Evolutionary conservation across 331 rosid species (phyloP).

Genomic region (Dryas integrifolia): DNA sequence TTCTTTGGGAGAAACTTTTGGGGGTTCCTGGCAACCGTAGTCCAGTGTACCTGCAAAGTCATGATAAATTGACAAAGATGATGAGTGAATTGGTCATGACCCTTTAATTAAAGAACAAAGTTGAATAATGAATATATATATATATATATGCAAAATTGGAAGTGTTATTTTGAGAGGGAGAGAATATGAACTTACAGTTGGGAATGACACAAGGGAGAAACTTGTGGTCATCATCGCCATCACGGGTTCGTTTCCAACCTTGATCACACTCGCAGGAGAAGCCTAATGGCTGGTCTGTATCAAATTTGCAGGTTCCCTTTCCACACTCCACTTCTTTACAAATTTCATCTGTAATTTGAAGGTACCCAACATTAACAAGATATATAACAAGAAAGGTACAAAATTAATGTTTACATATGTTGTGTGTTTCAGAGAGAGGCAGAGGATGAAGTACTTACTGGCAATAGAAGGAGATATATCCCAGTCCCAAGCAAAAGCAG

Average conservation of each 20-base stretch:
- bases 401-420: too few relatives aligned
- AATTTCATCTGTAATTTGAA: conserved; percentile 37
- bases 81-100: too few relatives aligned
- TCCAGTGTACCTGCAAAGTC: conserved; percentile 53
- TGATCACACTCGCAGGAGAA: conserved; percentile 56
- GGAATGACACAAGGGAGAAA: conserved; percentile 95
- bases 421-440: background rate
- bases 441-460: conserved; percentile 27
- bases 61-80: background rate
- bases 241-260: conserved; percentile 63
- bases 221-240: conserved; percentile 29
- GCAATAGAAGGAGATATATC: conserved; percentile 11
- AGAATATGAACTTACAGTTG: conserved; percentile 37
- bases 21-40: conserved; percentile 72
- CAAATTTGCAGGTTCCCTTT: conserved; percentile 50
- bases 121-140: too few relatives aligned
- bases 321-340: conserved; percentile 75
- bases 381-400: background rate
- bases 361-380: background rate
- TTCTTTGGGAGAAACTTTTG: conserved; percentile 37
- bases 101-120: too few relatives aligned
- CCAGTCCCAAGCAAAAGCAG: conserved; percentile 25
- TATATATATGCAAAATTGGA: background rate
- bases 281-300: conserved; percentile 30
- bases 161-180: background rate